phyloP scores from a whole-genome alignment of 31 red algal genomes.

The Asparagopsis taxiformis region DNA sequence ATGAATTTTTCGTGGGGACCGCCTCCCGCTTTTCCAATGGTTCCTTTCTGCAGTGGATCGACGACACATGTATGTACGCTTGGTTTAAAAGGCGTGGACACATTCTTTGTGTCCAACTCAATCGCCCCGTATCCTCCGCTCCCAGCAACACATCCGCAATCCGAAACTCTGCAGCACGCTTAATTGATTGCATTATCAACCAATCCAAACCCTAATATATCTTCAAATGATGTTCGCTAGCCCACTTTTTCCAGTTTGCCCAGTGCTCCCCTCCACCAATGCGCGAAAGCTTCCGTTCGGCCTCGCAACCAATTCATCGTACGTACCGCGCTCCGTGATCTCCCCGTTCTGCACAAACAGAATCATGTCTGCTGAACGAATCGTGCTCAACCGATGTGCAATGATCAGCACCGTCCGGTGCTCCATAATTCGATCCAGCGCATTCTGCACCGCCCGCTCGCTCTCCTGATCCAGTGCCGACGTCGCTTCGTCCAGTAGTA shows the following conservation, averaged over 20 bases:
- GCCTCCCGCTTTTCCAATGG: background rate
- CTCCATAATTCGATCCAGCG: slow-evolving; percentile 52
- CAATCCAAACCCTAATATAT: too few relatives aligned
- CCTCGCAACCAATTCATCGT: slow-evolving; percentile 56
- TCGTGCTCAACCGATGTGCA: slow-evolving; percentile 87
- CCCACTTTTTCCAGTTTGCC: too few relatives aligned
- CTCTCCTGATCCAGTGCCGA: slow-evolving; percentile 79
- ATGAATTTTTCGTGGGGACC: background rate
- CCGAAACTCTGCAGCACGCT: background rate
- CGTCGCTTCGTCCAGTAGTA: slow-evolving; percentile 94
- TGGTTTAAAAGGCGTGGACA: slow-evolving; percentile 2
- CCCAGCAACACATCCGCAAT: background rate
- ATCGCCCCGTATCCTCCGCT: background rate
- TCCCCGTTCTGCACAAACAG: slow-evolving; percentile 69
- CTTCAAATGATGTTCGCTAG: too few relatives aligned
- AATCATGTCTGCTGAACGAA: slow-evolving; percentile 74
- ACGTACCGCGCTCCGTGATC: slow-evolving; percentile 71
- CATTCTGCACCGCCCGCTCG: slow-evolving; percentile 75
- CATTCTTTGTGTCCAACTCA: slow-evolving; percentile 2
- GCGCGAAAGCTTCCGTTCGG: slow-evolving; percentile 60
- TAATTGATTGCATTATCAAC: too few relatives aligned
- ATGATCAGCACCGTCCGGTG: slow-evolving; percentile 81
- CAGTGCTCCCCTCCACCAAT: slow-evolving; percentile 77
- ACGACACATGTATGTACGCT: background rate
- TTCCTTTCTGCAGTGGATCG: background rate